phyloP scores from a whole-genome alignment of 352 stramenopile genomes.

The Phytophthora hybrid region DNA sequence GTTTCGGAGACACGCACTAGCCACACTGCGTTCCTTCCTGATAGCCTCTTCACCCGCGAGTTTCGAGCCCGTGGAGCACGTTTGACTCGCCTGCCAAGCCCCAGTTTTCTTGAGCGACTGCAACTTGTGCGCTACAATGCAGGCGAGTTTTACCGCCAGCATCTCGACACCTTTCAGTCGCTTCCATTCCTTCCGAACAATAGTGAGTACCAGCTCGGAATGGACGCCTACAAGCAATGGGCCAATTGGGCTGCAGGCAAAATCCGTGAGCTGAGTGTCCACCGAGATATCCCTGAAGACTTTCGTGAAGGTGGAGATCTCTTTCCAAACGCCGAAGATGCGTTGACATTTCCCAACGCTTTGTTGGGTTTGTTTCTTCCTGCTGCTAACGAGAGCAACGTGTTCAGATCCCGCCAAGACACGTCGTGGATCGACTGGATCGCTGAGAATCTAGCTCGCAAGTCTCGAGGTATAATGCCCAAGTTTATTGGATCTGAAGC shows the following conservation, averaged over 20 bases:
- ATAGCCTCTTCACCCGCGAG: slow-evolving; percentile 64
- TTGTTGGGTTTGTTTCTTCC: slow-evolving; percentile 62
- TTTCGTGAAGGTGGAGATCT: slow-evolving; percentile 59
- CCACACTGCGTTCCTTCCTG: slow-evolving; percentile 72
- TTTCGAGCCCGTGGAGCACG: slow-evolving; percentile 60
- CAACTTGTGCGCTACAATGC: slow-evolving; percentile 74
- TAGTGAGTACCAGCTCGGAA: slow-evolving; percentile 23
- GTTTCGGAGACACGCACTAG: slow-evolving; percentile 57
- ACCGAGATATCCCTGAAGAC: slow-evolving; percentile 43
- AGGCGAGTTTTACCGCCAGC: slow-evolving; percentile 78
- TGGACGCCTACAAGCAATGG: slow-evolving; percentile 70
- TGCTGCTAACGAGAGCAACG: slow-evolving; percentile 48
- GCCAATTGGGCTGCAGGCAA: slow-evolving; percentile 52
- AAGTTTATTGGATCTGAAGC: slow-evolving; percentile 14
- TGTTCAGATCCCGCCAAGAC: slow-evolving; percentile 60
- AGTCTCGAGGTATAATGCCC: slow-evolving; percentile 48
- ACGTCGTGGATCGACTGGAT: slow-evolving; percentile 62
- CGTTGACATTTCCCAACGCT: slow-evolving; percentile 56
- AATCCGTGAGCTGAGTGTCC: slow-evolving; percentile 43
- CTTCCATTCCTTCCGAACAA: slow-evolving; percentile 62
- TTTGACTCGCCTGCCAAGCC: slow-evolving; percentile 62
- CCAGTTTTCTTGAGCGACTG: slow-evolving; percentile 63
- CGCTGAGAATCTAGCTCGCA: slow-evolving; percentile 61
- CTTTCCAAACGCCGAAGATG: slow-evolving; percentile 57
- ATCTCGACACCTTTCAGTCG: slow-evolving; percentile 77